phyloP scores from a whole-genome alignment of 768 basidiomycete species.

The Kwoniella europaea region DNA sequence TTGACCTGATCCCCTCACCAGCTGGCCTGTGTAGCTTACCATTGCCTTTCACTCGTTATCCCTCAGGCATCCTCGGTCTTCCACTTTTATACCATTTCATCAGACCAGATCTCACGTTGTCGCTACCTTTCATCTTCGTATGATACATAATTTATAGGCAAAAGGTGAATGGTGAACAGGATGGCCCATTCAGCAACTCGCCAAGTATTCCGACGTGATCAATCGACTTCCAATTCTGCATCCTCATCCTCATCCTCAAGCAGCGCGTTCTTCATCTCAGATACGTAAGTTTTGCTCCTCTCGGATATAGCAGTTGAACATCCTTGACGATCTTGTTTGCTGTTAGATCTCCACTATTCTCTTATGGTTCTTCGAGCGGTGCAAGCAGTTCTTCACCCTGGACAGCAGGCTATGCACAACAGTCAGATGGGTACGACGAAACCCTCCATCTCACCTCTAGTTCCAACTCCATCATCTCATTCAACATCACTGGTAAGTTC shows the following conservation, averaged over 20 bases:
- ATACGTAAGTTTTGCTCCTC: conserved; percentile 37
- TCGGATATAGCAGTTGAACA: background rate
- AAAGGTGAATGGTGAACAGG: background rate
- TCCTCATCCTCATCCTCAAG: background rate
- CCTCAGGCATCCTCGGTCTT: background rate
- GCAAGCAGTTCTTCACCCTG: conserved; percentile 29
- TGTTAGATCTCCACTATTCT: conserved; percentile 38
- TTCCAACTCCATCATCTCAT: conserved; percentile 21
- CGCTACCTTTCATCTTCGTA: background rate
- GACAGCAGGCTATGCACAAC: conserved; percentile 43
- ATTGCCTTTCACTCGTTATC: background rate
- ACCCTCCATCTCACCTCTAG: conserved; percentile 40
- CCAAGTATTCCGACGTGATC: conserved; percentile 2
- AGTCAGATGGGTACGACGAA: conserved; percentile 44
- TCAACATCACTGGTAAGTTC: conserved; percentile 45
- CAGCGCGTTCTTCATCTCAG: conserved; percentile 39
- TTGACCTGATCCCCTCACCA: background rate
- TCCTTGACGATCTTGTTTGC: no score
- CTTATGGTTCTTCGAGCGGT: conserved; percentile 13
- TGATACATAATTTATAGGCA: background rate
- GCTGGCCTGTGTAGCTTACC: conserved; percentile 1
- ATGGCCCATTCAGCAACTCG: conserved; percentile 1
- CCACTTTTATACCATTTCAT: background rate
- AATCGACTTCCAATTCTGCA: conserved; percentile 10
- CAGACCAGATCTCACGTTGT: background rate